phyloP scores from a whole-genome alignment of 2,329 filamentous ascomycete genomes.

The Fusarium abutilonis region DNA sequence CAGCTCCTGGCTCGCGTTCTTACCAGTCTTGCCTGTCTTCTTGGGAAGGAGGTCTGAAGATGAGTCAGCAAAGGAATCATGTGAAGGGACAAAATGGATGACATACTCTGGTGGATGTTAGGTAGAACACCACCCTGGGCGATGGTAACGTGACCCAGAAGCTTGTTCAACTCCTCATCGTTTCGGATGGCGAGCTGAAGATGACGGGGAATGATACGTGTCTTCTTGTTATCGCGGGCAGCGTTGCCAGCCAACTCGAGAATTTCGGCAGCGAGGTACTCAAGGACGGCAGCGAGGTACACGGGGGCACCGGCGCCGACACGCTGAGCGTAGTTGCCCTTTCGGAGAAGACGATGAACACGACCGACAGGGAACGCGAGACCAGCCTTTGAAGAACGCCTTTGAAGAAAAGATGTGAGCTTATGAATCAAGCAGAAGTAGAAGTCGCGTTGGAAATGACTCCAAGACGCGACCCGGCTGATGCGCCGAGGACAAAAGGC shows the following conservation, averaged over 20 bases:
- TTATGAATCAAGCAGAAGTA: slow-evolving; percentile 1
- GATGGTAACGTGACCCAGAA: slow-evolving; percentile 94
- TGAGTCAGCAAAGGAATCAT: slow-evolving; percentile 51
- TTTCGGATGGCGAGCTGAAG: slow-evolving; percentile 99
- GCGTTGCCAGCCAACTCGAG: slow-evolving; percentile 99
- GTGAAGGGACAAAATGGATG: neutral
- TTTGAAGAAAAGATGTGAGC: slow-evolving; percentile 52
- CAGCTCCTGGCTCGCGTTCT: slow-evolving; percentile 93
- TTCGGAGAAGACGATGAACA: slow-evolving; percentile 98
- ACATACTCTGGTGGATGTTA: slow-evolving; percentile 96
- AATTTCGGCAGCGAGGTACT: slow-evolving; percentile 98
- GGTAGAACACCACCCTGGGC: slow-evolving; percentile 96
- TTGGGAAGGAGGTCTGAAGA: slow-evolving; percentile 91
- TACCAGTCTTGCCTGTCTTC: slow-evolving; percentile 97
- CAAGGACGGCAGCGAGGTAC: slow-evolving; percentile 95
- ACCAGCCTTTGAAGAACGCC: slow-evolving; percentile 98
- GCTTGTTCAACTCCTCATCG: slow-evolving; percentile 99
- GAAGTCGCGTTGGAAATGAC: slow-evolving; percentile 1
- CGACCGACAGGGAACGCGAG: slow-evolving; percentile 98
- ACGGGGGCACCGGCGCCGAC: slow-evolving; percentile 98
- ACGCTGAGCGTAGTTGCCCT: slow-evolving; percentile 99
- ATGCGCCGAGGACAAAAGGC: slow-evolving; percentile 9
- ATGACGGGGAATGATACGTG: slow-evolving; percentile 98
- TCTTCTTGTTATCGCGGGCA: slow-evolving; percentile 99
- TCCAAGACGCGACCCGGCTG: slow-evolving; percentile 10